phyloP scores from a whole-genome alignment of 2,329 filamentous ascomycete genomes.

The Alternaria consortialis region DNA sequence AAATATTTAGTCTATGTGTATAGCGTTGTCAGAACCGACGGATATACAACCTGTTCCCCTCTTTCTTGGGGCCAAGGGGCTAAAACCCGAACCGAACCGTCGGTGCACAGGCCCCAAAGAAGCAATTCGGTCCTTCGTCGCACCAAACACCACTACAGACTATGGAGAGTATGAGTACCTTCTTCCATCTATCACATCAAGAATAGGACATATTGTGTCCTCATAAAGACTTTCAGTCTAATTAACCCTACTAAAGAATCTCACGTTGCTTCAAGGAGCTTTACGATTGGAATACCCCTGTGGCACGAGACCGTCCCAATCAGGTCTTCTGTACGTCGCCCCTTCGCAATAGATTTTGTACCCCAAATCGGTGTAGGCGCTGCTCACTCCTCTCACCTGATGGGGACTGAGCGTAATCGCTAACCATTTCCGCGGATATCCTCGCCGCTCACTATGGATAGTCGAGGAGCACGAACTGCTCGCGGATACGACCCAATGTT shows the following conservation, averaged over 20 bases:
- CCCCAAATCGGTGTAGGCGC: not conserved
- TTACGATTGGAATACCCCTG: not conserved
- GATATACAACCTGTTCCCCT: not conserved
- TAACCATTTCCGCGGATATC: not conserved
- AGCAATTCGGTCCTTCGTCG: not conserved
- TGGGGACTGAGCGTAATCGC: not conserved
- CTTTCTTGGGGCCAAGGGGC: not conserved
- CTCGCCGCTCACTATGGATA: not conserved
- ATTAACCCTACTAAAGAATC: not conserved
- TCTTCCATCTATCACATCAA: not conserved
- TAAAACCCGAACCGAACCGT: not conserved
- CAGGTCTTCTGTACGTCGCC: not conserved
- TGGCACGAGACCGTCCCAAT: not conserved
- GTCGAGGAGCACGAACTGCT: not conserved
- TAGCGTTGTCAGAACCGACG: not conserved
- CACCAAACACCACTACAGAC: not conserved
- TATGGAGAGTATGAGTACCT: not conserved
- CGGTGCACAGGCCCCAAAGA: not conserved
- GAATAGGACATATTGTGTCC: not conserved
- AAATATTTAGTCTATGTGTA: not conserved
- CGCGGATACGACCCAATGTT: not conserved
- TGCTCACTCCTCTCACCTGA: not conserved
- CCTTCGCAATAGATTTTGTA: conserved; percentile 10
- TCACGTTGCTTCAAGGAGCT: not conserved
- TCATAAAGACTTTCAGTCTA: not conserved